Evolutionary conservation across 2,329 filamentous ascomycete genomes (phyloP), one percentile per base, ranked within the genome.

Genomic region (Nannizziopsis barbatae): DNA sequence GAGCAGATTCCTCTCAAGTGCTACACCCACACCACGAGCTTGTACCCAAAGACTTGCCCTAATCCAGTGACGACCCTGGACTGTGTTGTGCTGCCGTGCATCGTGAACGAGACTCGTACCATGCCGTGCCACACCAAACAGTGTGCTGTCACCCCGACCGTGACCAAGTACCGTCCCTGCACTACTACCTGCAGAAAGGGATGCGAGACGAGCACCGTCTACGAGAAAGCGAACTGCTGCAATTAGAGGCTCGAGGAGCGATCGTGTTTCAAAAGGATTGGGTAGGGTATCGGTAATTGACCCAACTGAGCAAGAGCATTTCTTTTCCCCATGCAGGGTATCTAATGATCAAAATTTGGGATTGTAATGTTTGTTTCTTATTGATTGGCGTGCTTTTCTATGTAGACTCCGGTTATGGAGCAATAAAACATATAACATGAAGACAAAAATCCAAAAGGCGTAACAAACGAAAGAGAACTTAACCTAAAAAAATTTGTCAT

Each of bases 21-120:
- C 50, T 54, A 54, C 41, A 54, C 50, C 7, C 46, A 51, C 38
- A 54, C 52, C 42, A 52, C 50, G 9, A 37, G 33, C 20, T 6
- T 45, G 31, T 39, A 50, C 18, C 50, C 50, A 36, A 41, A 18
- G 11, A 37, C 33, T 20, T 54, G 52, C 40, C 22, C 37, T 5
- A 20, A 38, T 12, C 40, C 32, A 12, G 39, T 14, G 17, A 32
- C 40, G 22, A 31, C 22, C n/a, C 17, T 15, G 8, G 41, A 36
- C 36, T 55, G 52, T 48, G 37, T 52, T 17, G 43, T 27, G 30
- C 14, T 50, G 11, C 42, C 44, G 27, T 55, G 53, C 48, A 51
- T 54, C 27, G 31, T 35, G n/a, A 32, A 43, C 5, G 43, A 38
- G n/a, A 51, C 50, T n/a, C 38, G 27, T n/a, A 51, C 50, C 3